These are phyloP conservation scores for Phytopythium oedochilum DNA, from an alignment of 352 stramenopile genomes.

Conservation along the genomic window DNA sequence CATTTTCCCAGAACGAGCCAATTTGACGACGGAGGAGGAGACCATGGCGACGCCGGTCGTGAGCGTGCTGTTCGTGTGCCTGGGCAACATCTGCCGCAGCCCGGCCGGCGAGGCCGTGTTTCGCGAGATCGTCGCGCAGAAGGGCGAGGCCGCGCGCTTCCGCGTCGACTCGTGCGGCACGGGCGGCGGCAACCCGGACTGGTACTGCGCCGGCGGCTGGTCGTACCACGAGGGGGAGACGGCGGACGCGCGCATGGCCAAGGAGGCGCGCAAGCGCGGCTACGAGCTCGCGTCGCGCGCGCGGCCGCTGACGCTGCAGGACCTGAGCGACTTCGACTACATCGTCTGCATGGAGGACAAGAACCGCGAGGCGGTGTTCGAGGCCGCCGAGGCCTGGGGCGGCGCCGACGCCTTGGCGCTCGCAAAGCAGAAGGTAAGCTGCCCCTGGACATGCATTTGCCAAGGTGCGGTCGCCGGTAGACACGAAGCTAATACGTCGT, in stretches of 20 bases:
- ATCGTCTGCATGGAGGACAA: slow-evolving; percentile 90
- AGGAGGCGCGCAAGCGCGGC: slow-evolving; percentile 79
- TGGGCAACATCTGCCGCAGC: slow-evolving; percentile 89
- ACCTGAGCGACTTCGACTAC: slow-evolving; percentile 83
- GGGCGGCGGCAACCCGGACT: slow-evolving; percentile 70
- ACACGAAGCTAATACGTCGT: too few relatives aligned
- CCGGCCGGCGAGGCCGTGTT: slow-evolving; percentile 81
- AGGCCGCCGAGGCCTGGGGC: slow-evolving; percentile 81
- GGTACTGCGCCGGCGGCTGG: slow-evolving; percentile 72
- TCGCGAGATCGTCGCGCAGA: slow-evolving; percentile 60
- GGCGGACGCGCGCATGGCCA: slow-evolving; percentile 80
- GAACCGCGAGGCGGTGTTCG: slow-evolving; percentile 78
- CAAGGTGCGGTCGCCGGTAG: too few relatives aligned
- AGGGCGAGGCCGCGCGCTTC: slow-evolving; percentile 28
- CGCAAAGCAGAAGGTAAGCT: slow-evolving; percentile 45
- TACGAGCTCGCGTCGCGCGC: slow-evolving; percentile 78
- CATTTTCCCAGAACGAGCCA: too few relatives aligned
- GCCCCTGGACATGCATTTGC: background rate
- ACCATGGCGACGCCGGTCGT: slow-evolving; percentile 20
- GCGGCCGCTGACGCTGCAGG: slow-evolving; percentile 56
- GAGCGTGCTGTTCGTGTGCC: slow-evolving; percentile 86
- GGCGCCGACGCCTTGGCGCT: slow-evolving; percentile 41
- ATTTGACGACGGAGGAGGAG: background rate
- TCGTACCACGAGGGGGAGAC: slow-evolving; percentile 88
- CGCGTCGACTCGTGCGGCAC: slow-evolving; percentile 85